Base-by-base conservation (phyloP, 1,284 basidiomycete species). In the Bjerkandera adusta region DNA sequence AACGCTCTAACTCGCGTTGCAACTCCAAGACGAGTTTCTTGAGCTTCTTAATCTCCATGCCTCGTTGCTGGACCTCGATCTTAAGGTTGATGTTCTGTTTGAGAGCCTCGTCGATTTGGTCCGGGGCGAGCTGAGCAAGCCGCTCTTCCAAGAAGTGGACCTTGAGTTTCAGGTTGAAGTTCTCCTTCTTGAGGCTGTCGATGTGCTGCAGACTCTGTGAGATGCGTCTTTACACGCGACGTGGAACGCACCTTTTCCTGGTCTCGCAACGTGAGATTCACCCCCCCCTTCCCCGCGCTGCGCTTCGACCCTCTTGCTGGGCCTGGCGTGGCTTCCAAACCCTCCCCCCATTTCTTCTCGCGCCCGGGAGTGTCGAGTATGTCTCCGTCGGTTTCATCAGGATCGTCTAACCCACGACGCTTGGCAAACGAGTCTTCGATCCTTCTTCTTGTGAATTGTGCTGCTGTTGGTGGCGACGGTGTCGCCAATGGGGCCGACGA, bases 21-120 rank as follows among this genome's bases (percentile, higher is more conserved):
- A 90, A 79, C 58, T 94, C 90, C 18, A 92, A 68, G 1, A 95
- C 76, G 22, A 93, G 79, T 66, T 94, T 93, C 69, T 93, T 92
- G 51, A 92, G 76, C 64, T 89, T 90, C 74, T 97, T 97, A 59
- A 94, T 79, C 67, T 97, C 94, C 68, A 91, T 83, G n/a, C 89
- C 83, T 1, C 90, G 80, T 54, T 92, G 87, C 57, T 95, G 89
- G 10, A 94, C 91, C 64, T 95, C 92, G 57, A 95, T 87, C 65
- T 96, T 96, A 64, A 97, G 83, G 56, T 87, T 88, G 59, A 95
- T 92, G 60, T 97, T 97, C 66, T 97, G 93, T 60, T 94, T 92
- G 39, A 95, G 78, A 2, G 89, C 91, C 5, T 85, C 85, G 60
- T 96, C 89, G 64, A 95, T 87, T 58, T 95, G 89, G 63, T 96